A percentile compares a stretch with the other conserved stretches of the same genome.
Evolutionary conservation across 768 basidiomycete species (phyloP).

Genomic region (Fomitopsis pulvina): DNA sequence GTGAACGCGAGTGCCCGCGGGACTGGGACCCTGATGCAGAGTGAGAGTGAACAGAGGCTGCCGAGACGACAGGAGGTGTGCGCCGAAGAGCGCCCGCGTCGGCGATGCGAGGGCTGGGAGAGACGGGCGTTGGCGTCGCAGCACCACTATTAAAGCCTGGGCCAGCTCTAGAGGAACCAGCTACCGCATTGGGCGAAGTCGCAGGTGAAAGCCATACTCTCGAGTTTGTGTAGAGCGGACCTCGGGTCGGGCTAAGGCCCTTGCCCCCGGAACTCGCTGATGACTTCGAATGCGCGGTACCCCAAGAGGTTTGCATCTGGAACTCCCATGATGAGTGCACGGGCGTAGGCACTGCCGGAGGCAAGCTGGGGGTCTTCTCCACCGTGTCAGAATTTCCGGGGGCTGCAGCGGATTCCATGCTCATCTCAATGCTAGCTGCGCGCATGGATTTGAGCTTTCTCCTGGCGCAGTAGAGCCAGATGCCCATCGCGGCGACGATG

Average conservation of each 20-base stretch:
- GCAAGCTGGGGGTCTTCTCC: not conserved
- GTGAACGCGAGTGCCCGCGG: not conserved
- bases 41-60: not conserved
- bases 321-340: not conserved
- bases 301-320: not conserved
- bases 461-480: conserved; percentile 37
- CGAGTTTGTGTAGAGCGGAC: conserved; percentile 10
- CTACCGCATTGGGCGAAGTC: conserved; percentile 3
- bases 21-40: not conserved
- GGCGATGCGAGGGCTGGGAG: not conserved
- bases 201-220: conserved; percentile 6
- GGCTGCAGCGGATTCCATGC: not conserved
- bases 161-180: not conserved
- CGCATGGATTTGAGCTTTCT: conserved; percentile 1
- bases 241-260: not conserved
- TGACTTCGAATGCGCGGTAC: not conserved
- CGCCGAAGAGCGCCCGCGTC: not conserved
- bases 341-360: not conserved
- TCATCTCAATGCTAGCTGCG: not conserved
- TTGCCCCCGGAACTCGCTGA: not conserved
- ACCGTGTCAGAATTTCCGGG: not conserved
- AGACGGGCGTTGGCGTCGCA: not conserved
- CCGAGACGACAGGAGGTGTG: not conserved
- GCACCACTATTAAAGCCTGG: not conserved
- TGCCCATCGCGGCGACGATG: conserved; percentile 33